Conservation (phyloP, 2,329 filamentous ascomycete species). For the Pseudogymnoascus sp. region DNA sequence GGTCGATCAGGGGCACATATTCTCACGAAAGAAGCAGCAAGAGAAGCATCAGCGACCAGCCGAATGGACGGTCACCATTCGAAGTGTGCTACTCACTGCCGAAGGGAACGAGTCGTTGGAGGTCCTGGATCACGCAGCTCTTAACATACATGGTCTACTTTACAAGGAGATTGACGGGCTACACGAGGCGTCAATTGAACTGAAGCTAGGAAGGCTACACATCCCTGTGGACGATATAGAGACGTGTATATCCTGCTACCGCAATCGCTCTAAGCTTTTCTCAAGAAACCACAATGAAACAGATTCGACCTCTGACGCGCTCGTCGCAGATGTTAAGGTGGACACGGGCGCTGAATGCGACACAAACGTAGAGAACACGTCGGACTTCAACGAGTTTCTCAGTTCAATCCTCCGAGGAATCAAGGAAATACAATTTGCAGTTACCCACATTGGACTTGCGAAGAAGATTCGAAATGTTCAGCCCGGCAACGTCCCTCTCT, state of each 20-base stretch:
- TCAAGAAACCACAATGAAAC: background rate
- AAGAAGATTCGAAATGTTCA: slow-evolving; percentile 67
- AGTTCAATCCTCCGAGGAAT: slow-evolving; percentile 86
- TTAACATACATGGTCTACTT: slow-evolving; percentile 87
- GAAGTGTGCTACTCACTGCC: slow-evolving; percentile 82
- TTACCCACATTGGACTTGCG: slow-evolving; percentile 82
- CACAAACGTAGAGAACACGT: slow-evolving; percentile 69
- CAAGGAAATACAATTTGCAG: slow-evolving; percentile 91
- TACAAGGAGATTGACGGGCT: slow-evolving; percentile 80
- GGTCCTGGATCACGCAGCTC: slow-evolving; percentile 74
- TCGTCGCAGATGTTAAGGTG: slow-evolving; percentile 66
- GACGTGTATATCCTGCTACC: slow-evolving; percentile 45
- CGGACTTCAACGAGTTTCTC: slow-evolving; percentile 86
- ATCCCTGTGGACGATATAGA: slow-evolving; percentile 83
- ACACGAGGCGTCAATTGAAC: slow-evolving; percentile 77
- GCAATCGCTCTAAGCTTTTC: slow-evolving; percentile 24
- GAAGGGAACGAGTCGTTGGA: slow-evolving; percentile 80
- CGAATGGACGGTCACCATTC: slow-evolving; percentile 85
- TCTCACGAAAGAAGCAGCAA: slow-evolving; percentile 67
- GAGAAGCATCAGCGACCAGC: slow-evolving; percentile 63
- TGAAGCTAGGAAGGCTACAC: slow-evolving; percentile 86
- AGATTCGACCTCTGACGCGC: slow-evolving; percentile 41
- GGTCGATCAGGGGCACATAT: slow-evolving; percentile 82
- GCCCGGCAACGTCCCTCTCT: slow-evolving; percentile 61
- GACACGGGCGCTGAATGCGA: slow-evolving; percentile 50